Evolutionary conservation across 352 stramenopile genomes (phyloP).

Genomic region (Pythium apleroticum): DNA sequence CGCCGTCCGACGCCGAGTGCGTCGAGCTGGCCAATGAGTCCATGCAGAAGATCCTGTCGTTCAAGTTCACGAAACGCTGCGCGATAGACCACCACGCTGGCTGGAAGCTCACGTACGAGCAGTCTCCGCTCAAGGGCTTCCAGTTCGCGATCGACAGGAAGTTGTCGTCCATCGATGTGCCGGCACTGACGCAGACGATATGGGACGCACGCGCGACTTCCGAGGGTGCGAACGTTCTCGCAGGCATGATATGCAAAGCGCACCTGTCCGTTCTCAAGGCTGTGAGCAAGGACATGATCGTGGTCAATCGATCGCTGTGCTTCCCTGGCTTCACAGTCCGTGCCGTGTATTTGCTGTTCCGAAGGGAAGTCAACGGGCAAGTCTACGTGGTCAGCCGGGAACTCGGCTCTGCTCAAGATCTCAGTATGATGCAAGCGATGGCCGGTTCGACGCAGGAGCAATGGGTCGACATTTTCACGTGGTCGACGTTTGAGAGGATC

Average conservation of each 20-base stretch:
- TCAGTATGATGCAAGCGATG: constrained; percentile 5
- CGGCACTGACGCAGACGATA: constrained; percentile 3
- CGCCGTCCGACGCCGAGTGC: constrained; percentile 16
- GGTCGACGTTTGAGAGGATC: constrained; percentile 15
- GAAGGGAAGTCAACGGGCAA: constrained; percentile 10
- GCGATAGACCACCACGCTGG: constrained; percentile 12
- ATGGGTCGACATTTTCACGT: constrained; percentile 21
- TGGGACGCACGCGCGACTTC: constrained; percentile 10
- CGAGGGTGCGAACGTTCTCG: constrained; percentile 3
- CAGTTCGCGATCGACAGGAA: constrained; percentile 14
- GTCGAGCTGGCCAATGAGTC: constrained; percentile 11
- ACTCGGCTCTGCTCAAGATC: constrained; percentile 9
- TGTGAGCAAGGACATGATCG: constrained; percentile 20
- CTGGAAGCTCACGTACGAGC: constrained; percentile 19
- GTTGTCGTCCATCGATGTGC: constrained; percentile 11
- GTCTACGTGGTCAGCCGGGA: constrained; percentile 18
- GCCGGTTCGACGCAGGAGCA: constrained; percentile 5
- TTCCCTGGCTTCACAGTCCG: constrained; percentile 4
- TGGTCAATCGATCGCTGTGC: constrained; percentile 16
- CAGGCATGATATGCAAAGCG: constrained; percentile 1
- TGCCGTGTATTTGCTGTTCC: constrained; percentile 17
- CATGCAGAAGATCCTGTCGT: constrained; percentile 10
- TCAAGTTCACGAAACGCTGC: constrained; percentile 16
- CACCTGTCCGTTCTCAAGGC: constrained; percentile 15
- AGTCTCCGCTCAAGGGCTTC: not conserved